Percentiles rank a stretch among this genome's conserved stretches.
Evolutionary conservation across 495 filamentous ascomycete genomes (phyloP).

Genomic region (Massariosphaeria phaeospora): DNA sequence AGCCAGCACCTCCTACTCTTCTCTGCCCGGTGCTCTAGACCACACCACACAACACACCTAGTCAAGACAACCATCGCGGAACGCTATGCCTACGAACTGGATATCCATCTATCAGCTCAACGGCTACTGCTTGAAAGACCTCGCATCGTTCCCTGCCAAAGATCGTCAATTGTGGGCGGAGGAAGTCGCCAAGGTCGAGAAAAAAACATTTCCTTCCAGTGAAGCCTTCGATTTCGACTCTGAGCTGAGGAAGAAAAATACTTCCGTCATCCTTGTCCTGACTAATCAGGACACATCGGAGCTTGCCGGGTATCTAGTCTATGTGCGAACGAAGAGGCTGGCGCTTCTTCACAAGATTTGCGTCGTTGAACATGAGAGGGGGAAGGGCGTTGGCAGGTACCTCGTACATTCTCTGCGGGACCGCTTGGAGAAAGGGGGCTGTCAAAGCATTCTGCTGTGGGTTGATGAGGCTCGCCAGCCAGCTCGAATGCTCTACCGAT

Average conservation of each 20-base stretch:
- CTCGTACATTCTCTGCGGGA: slow-evolving; percentile 48
- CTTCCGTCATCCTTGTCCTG: slow-evolving; percentile 48
- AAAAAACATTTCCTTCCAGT: slow-evolving; percentile 55
- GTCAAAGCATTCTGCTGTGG: slow-evolving; percentile 55
- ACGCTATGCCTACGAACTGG: too few relatives aligned
- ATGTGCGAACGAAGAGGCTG: slow-evolving; percentile 49
- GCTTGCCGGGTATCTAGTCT: slow-evolving; percentile 52
- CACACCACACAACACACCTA: too few relatives aligned
- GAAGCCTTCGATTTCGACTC: slow-evolving; percentile 52
- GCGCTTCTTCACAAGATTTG: slow-evolving; percentile 58
- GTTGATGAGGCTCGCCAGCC: slow-evolving; percentile 52
- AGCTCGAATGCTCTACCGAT: slow-evolving; percentile 49
- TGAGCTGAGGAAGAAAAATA: slow-evolving; percentile 55
- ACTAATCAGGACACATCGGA: slow-evolving; percentile 25
- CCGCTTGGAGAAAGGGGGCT: slow-evolving; percentile 50
- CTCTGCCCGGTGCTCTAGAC: too few relatives aligned
- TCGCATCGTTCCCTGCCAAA: slow-evolving; percentile 11
- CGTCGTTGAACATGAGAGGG: slow-evolving; percentile 49
- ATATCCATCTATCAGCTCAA: too few relatives aligned
- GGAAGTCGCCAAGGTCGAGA: slow-evolving; percentile 50
- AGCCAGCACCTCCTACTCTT: too few relatives aligned
- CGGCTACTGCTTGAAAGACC: slow-evolving; percentile 1
- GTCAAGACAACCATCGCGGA: too few relatives aligned
- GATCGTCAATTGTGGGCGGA: slow-evolving; percentile 38
- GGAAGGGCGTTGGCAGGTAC: slow-evolving; percentile 50